Percentiles rank a stretch among this genome's conserved stretches.
Evolutionary conservation across 805 yeast genomes (phyloP).

Genomic region (Schwanniomyces sp.): DNA sequence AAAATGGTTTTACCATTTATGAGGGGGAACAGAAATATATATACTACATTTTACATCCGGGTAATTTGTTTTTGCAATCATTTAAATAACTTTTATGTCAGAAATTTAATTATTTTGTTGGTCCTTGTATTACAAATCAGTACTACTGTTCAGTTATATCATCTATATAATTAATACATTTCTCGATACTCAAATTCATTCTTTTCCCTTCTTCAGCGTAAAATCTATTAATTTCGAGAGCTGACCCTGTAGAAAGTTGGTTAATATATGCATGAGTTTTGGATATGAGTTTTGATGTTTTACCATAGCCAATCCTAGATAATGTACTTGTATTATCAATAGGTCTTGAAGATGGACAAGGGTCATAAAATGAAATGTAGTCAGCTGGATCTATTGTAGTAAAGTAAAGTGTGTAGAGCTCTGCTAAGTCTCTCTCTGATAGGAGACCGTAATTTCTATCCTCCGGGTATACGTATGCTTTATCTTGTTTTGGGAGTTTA

Average conservation of each 20-base stretch:
- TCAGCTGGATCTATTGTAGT: slow-evolving; percentile 20
- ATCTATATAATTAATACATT: not conserved
- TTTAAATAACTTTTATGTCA: too few relatives aligned
- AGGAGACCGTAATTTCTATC: slow-evolving; percentile 39
- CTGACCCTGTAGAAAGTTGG: not conserved
- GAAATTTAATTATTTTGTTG: too few relatives aligned
- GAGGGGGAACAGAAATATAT: slow-evolving; percentile 7
- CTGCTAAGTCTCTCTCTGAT: slow-evolving; percentile 32
- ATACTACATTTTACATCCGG: slow-evolving; percentile 8
- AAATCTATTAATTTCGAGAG: not conserved
- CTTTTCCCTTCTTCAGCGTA: not conserved
- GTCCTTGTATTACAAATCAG: too few relatives aligned
- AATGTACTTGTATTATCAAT: not conserved
- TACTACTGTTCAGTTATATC: not conserved
- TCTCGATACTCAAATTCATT: not conserved
- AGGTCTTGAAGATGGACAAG: slow-evolving; percentile 4
- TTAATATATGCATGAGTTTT: not conserved
- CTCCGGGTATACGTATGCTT: slow-evolving; percentile 1
- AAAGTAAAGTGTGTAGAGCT: slow-evolving; percentile 42
- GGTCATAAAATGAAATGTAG: slow-evolving; percentile 13
- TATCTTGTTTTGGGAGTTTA: not conserved
- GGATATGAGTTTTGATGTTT: not conserved
- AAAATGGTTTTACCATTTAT: slow-evolving; percentile 6
- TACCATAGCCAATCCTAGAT: not conserved
- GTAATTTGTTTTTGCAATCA: slow-evolving; percentile 2